Percentiles rank a stretch among this genome's conserved stretches.
Conservation (phyloP, 176 grass and related monocot species). For the Hordeum vulgare region DNA sequence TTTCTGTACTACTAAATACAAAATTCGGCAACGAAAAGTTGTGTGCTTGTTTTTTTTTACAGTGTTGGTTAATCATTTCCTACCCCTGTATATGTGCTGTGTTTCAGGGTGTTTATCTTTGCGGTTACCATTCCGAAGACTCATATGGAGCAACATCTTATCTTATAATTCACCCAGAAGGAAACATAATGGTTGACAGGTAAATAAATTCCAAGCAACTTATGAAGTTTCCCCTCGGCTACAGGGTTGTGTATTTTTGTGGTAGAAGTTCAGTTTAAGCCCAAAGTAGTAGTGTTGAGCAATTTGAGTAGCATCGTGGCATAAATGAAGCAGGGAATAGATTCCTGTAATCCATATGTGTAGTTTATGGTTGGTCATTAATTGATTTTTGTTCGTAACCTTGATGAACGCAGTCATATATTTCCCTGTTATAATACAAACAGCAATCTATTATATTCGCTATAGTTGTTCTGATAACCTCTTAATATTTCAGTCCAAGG, state of each 20-base stretch:
- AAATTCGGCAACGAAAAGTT: neutral
- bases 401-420: neutral
- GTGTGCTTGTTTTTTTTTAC: neutral
- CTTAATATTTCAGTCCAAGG: constrained; percentile 48
- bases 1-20: neutral
- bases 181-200: constrained; percentile 89
- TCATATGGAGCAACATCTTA: constrained; percentile 82
- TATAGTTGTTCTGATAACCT: neutral
- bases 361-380: neutral
- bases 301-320: neutral
- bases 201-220: constrained; percentile 19
- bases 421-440: neutral
- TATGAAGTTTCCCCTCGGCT: neutral
- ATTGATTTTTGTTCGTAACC: neutral
- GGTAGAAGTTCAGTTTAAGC: neutral
- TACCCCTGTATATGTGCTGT: neutral
- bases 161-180: constrained; percentile 64
- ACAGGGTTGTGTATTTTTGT: neutral
- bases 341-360: neutral
- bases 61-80: neutral
- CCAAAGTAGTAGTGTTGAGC: neutral
- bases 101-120: constrained; percentile 75
- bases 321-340: neutral
- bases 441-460: neutral
- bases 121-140: constrained; percentile 71